These are phyloP conservation scores for Jacaranda mimosifolia DNA, from an alignment of 257 asterid genomes.

Conservation along the genomic window DNA sequence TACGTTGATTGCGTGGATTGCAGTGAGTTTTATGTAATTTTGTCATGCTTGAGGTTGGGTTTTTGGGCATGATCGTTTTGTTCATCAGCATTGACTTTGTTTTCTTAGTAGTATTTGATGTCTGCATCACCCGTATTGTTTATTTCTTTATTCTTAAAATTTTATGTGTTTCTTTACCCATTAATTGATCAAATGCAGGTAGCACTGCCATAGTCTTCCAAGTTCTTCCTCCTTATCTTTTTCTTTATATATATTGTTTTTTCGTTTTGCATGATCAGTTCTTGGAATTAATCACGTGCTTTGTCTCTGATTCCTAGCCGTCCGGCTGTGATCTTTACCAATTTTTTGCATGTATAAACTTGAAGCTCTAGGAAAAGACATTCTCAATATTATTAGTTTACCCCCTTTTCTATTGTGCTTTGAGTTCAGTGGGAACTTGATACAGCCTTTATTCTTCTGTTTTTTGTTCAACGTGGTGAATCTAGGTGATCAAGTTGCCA, in stretches of 20 bases:
- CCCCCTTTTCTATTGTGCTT: not conserved
- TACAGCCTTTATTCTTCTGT: not conserved
- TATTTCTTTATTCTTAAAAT: not conserved
- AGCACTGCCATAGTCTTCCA: not conserved
- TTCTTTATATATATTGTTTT: not conserved
- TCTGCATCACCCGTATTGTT: not conserved
- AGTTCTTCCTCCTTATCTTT: not conserved
- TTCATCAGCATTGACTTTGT: slow-evolving; percentile 34
- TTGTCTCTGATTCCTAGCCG: not conserved
- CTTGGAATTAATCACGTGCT: slow-evolving; percentile 3
- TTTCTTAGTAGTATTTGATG: not conserved
- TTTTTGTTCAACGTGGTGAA: not conserved
- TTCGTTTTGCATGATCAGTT: not conserved
- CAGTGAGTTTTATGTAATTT: not conserved
- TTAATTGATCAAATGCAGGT: not conserved
- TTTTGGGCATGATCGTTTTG: slow-evolving; percentile 29
- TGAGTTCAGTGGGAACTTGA: not conserved
- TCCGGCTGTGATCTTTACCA: not conserved
- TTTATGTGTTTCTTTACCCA: not conserved
- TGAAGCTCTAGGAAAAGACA: not conserved
- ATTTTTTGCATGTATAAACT: not conserved
- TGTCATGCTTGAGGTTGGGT: not conserved
- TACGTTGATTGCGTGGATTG: slow-evolving; percentile 8
- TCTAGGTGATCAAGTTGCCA: not conserved
- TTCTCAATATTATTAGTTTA: not conserved